Evolutionary conservation across 805 yeast species (phyloP).

Genomic region (Lipomyces yamadae): DNA sequence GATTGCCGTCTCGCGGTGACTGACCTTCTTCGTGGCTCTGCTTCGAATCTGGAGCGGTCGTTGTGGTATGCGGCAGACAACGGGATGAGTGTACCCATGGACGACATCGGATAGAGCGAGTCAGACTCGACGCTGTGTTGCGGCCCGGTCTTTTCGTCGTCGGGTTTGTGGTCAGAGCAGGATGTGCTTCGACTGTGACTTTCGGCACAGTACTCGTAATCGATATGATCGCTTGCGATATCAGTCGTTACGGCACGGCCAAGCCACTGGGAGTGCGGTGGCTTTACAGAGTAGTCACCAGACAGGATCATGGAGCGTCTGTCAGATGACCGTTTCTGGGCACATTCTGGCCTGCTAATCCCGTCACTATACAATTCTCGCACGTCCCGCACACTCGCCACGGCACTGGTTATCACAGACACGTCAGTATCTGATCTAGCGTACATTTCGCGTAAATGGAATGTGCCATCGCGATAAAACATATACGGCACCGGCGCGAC

Average conservation of each 20-base stretch:
- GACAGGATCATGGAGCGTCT: background rate
- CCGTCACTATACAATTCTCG: background rate
- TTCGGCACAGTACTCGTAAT: background rate
- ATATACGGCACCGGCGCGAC: conserved; percentile 10
- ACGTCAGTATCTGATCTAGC: background rate
- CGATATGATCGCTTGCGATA: background rate
- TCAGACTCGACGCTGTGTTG: background rate
- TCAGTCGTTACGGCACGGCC: background rate
- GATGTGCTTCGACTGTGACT: background rate
- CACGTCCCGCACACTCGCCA: background rate
- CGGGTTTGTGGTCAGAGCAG: background rate
- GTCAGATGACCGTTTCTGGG: background rate
- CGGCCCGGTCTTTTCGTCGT: background rate
- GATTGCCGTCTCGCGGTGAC: conserved; percentile 10
- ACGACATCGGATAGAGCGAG: background rate
- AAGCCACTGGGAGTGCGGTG: background rate
- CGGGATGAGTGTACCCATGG: background rate
- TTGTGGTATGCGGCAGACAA: background rate
- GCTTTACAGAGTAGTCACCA: background rate
- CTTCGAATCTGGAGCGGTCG: background rate
- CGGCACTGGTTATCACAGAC: background rate
- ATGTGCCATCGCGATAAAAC: conserved; percentile 8
- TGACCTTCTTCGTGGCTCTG: background rate
- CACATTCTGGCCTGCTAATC: background rate
- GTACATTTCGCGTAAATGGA: conserved; percentile 9